These are phyloP conservation scores for Fraxinus excelsior DNA, from an alignment of 257 asterid species.

Conservation along the genomic window DNA sequence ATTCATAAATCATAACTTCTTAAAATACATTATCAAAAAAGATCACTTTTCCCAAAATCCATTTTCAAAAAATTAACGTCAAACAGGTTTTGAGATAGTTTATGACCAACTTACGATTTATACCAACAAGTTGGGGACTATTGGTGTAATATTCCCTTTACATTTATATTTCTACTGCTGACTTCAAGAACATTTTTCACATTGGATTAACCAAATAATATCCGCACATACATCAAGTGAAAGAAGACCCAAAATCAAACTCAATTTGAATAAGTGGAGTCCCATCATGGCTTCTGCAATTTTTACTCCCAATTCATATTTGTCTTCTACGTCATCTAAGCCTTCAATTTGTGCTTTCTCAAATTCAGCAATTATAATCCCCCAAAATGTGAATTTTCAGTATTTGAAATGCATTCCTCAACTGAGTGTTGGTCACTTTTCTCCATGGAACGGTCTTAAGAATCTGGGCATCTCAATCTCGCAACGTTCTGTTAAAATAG, in stretches of 20 bases:
- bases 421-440: constrained; percentile 44
- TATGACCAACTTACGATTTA: background rate
- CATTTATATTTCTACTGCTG: background rate
- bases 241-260: background rate
- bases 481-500: constrained; percentile 39
- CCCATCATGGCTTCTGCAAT: constrained; percentile 38
- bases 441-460: constrained; percentile 67
- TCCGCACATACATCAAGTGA: background rate
- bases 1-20: no score
- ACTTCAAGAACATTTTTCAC: background rate
- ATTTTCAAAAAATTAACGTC: no score
- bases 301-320: constrained; percentile 26
- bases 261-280: background rate
- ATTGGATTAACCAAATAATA: background rate
- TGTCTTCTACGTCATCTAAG: constrained; percentile 19
- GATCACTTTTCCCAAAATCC: no score
- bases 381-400: constrained; percentile 39
- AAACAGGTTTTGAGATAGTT: no score
- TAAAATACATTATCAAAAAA: no score
- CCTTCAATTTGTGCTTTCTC: constrained; percentile 19
- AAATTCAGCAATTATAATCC: constrained; percentile 21
- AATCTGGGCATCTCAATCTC: constrained; percentile 47
- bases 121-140: background rate
- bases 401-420: constrained; percentile 45
- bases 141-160: no score